Evolutionary conservation across 495 filamentous ascomycete species (phyloP), one percentile per base, ranked within the genome.

Genomic region (Zalerion maritima): DNA sequence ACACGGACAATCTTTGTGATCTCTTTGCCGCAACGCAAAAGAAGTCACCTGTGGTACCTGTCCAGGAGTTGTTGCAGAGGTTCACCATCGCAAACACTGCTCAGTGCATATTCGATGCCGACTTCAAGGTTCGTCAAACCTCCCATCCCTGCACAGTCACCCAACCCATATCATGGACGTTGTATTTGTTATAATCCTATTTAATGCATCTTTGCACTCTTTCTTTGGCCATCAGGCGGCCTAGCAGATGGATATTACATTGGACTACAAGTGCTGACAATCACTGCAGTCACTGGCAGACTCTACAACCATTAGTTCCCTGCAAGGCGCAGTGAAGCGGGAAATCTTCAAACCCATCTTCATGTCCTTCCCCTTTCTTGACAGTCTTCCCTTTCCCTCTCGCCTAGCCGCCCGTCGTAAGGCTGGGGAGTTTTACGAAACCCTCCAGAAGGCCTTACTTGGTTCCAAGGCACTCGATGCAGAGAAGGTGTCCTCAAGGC

Each of bases 341-440:
- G 38, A 41, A 18, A 55, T 58, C 25, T 59, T 59, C 41, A 42
- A 59, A 20, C 53, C 55, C 0, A 24, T 57, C 20, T 56, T 47
- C 28, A 35, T 59, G 19, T 55, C 50, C 32, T 56, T 57, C 20
- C 55, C 55, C 0, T 13, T 46, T 6, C 31, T 59, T 9, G 50
- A 58, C 31, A 17, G 32, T 8, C 28, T 52, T 12, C 41, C 41
- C 1, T 31, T 54, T 4, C 40, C 40, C 5, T 43, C 37, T 26
- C 45, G 52, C 8, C 14, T 23, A 9, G 17, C 12, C 6, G 42
- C 41, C 0, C 32, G n/a, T n/a, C n/a, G n/a, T n/a, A n/a, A n/a
- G n/a, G n/a, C n/a, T n/a, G n/a, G n/a, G n/a, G n/a, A n/a, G n/a
- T n/a, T n/a, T n/a, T n/a, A n/a, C n/a, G n/a, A n/a, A n/a, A n/a